Evolutionary conservation across 306 rosid species (phyloP).

Genomic region (Quercus variabilis): DNA sequence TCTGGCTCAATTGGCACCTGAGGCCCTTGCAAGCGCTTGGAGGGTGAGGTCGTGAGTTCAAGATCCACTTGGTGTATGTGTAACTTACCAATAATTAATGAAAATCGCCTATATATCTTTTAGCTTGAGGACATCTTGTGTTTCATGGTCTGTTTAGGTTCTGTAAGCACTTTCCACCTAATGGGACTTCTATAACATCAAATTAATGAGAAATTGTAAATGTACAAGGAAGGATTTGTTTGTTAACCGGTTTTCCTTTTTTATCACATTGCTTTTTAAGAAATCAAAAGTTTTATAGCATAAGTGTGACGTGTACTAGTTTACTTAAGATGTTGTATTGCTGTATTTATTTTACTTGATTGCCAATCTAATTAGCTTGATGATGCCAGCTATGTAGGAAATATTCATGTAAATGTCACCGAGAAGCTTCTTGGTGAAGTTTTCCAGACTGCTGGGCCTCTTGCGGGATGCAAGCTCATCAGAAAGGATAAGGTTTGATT

Average conservation of each 20-base stretch:
- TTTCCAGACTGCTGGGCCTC: slow-evolving; percentile 62
- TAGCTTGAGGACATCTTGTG: neutral
- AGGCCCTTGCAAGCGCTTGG: no score
- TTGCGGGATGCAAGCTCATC: slow-evolving; percentile 64
- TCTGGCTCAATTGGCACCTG: no score
- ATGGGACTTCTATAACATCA: neutral
- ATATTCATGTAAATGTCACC: slow-evolving; percentile 59
- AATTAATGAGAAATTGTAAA: neutral
- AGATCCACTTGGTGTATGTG: no score
- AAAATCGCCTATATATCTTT: neutral
- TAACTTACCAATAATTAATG: no score
- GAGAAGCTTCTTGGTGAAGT: slow-evolving; percentile 63
- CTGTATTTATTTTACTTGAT: slow-evolving; percentile 13
- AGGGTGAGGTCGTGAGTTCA: no score
- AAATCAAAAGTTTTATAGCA: slow-evolving; percentile 9
- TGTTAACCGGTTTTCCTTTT: neutral
- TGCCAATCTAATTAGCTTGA: slow-evolving; percentile 10
- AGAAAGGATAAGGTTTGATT: slow-evolving; percentile 55
- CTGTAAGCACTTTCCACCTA: neutral
- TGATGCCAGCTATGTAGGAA: slow-evolving; percentile 60
- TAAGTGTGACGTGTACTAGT: neutral
- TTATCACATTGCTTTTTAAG: slow-evolving; percentile 7
- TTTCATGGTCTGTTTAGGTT: neutral
- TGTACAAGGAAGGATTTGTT: neutral
- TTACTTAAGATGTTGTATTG: neutral